Evolutionary conservation across 768 basidiomycete genomes (phyloP).

Genomic region (Megacollybia marginata): DNA sequence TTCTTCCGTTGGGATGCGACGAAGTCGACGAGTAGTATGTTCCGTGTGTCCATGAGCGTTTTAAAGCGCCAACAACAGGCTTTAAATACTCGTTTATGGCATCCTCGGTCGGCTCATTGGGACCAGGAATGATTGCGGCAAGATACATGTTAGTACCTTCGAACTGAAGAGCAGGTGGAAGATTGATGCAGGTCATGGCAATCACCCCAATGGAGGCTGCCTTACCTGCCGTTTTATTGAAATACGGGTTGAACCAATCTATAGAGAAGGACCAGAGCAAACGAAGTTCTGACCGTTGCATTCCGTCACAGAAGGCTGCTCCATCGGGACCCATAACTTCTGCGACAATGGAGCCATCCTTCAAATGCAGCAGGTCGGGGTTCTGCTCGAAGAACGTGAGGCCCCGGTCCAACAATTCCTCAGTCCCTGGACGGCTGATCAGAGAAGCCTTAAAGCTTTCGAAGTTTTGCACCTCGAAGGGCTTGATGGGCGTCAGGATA

Average conservation of each 20-base stretch:
- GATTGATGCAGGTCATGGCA: conserved; percentile 26
- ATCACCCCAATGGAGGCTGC: conserved; percentile 17
- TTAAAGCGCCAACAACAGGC: conserved; percentile 25
- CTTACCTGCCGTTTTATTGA: conserved; percentile 21
- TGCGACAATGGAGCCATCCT: conserved; percentile 16
- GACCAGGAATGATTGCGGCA: conserved; percentile 24
- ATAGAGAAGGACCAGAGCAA: conserved; percentile 22
- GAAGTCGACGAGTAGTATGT: conserved; percentile 12
- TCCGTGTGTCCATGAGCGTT: conserved; percentile 14
- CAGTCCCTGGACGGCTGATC: background rate
- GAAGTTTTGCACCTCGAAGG: background rate
- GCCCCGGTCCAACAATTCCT: background rate
- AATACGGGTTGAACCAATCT: conserved; percentile 31
- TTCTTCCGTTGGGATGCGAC: conserved; percentile 8
- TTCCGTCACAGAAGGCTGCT: conserved; percentile 11
- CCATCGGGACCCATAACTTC: conserved; percentile 19
- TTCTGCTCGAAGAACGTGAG: background rate
- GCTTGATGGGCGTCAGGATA: background rate
- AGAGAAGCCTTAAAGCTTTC: background rate
- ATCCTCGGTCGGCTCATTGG: conserved; percentile 18
- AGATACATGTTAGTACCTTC: conserved; percentile 29
- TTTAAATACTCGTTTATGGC: conserved; percentile 25
- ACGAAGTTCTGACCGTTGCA: conserved; percentile 14
- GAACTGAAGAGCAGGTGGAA: conserved; percentile 24
- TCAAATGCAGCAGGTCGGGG: conserved; percentile 16